Percentiles rank a stretch among this genome's conserved stretches.
Evolutionary conservation across 805 yeast species (phyloP).

Genomic region (Candida insectalens): DNA sequence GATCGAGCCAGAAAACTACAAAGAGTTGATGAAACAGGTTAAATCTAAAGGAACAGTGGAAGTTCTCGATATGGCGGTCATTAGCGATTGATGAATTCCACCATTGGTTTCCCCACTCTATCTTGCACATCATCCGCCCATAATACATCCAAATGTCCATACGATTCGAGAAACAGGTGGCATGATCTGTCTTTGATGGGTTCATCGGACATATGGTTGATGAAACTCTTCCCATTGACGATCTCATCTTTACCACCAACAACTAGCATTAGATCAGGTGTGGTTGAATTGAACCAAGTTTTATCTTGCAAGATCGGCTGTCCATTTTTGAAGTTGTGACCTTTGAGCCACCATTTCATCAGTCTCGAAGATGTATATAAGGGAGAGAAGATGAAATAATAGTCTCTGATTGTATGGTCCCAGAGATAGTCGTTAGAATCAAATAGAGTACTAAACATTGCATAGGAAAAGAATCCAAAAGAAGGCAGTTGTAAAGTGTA

Average conservation of each 20-base stretch:
- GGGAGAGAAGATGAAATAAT: slow-evolving; percentile 82
- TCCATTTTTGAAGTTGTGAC: slow-evolving; percentile 33
- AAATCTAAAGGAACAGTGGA: slow-evolving; percentile 33
- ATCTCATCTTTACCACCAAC: slow-evolving; percentile 66
- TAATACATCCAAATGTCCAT: slow-evolving; percentile 82
- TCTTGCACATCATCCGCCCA: slow-evolving; percentile 81
- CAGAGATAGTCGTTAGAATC: slow-evolving; percentile 81
- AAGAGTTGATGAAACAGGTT: slow-evolving; percentile 30
- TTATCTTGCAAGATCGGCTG: slow-evolving; percentile 45
- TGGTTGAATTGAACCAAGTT: slow-evolving; percentile 42
- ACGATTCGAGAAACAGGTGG: slow-evolving; percentile 41
- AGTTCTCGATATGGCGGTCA: slow-evolving; percentile 27
- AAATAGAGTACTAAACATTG: slow-evolving; percentile 79
- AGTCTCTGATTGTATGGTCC: slow-evolving; percentile 53
- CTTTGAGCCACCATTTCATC: slow-evolving; percentile 86
- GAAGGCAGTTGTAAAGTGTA: slow-evolving; percentile 37
- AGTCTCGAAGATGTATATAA: slow-evolving; percentile 69
- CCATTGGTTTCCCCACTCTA: slow-evolving; percentile 45
- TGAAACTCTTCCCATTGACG: slow-evolving; percentile 65
- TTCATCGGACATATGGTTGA: slow-evolving; percentile 61
- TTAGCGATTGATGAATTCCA: slow-evolving; percentile 23
- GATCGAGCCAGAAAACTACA: slow-evolving; percentile 16
- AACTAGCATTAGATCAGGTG: slow-evolving; percentile 57
- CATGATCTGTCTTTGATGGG: slow-evolving; percentile 26
- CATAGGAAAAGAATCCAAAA: slow-evolving; percentile 59